phyloP scores from a whole-genome alignment of 2,329 filamentous ascomycete species.

The Rutstroemia sp. region DNA sequence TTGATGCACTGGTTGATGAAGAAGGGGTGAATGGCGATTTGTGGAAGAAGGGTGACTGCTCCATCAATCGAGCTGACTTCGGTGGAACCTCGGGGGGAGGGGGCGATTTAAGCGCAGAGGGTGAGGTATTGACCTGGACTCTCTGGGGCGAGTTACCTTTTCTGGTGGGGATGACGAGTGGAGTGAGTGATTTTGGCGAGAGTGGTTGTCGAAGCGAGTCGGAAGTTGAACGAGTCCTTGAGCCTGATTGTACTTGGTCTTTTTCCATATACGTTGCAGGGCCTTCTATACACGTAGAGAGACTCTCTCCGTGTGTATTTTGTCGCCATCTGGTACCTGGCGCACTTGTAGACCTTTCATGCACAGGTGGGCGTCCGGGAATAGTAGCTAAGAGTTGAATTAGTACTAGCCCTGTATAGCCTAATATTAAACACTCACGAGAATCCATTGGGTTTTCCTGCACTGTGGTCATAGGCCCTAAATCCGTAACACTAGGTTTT shows the following conservation, averaged over 20 bases:
- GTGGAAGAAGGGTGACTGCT: conserved; percentile 38
- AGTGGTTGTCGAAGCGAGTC: conserved; percentile 32
- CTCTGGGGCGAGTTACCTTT: conserved; percentile 14
- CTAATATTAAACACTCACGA: conserved; percentile 41
- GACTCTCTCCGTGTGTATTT: conserved; percentile 33
- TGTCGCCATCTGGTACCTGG: conserved; percentile 43
- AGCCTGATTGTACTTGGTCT: background rate
- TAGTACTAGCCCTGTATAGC: conserved; percentile 7
- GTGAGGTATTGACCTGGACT: conserved; percentile 15
- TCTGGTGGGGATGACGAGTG: conserved; percentile 46
- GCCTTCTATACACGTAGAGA: conserved; percentile 29
- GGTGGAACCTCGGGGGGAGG: conserved; percentile 34
- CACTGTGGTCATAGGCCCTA: conserved; percentile 62
- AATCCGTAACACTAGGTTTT: conserved; percentile 57
- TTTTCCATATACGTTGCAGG: conserved; percentile 23
- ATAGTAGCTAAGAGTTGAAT: conserved; percentile 48
- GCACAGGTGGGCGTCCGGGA: conserved; percentile 55
- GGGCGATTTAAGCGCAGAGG: conserved; percentile 39
- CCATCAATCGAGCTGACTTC: conserved; percentile 34
- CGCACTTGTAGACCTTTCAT: conserved; percentile 58
- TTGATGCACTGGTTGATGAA: conserved; percentile 19
- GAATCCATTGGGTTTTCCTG: conserved; percentile 63
- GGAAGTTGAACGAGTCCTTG: conserved; percentile 8
- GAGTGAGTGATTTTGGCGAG: conserved; percentile 47
- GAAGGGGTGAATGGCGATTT: conserved; percentile 32